phyloP scores from a whole-genome alignment of 176 grass and related monocot genomes.

The Hyparrhenia diplandra region DNA sequence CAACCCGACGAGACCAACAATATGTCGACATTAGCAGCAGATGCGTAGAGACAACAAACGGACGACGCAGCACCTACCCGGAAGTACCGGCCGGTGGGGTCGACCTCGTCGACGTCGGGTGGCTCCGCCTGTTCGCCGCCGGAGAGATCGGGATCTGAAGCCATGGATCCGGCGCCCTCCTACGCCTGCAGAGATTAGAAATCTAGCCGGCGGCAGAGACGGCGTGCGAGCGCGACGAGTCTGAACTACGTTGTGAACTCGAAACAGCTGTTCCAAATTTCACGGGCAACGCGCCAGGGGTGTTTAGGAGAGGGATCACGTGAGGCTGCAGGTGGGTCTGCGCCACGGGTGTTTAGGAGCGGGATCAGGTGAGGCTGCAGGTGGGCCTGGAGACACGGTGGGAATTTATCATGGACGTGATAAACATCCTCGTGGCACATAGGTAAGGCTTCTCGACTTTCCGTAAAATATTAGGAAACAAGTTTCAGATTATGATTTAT shows the following conservation, averaged over 20 bases:
- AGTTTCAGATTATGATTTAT: background rate
- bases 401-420: no score
- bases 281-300: background rate
- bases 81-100: constrained; percentile 51
- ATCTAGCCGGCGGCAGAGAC: background rate
- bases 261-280: background rate
- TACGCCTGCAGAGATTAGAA: background rate
- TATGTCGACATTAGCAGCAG: background rate
- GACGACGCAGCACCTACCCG: background rate
- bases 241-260: background rate
- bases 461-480: background rate
- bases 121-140: constrained; percentile 31
- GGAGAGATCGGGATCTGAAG: background rate
- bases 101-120: constrained; percentile 43
- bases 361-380: no score
- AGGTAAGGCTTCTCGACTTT: no score
- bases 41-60: background rate
- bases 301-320: background rate
- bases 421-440: no score
- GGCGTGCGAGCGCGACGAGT: background rate
- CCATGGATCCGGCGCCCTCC: background rate
- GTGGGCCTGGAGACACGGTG: background rate
- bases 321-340: constrained; percentile 10
- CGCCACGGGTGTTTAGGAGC: no score
- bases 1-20: background rate